Evolutionary conservation across 2,329 filamentous ascomycete genomes (phyloP).

Genomic region (Pezicula neosporulosa): DNA sequence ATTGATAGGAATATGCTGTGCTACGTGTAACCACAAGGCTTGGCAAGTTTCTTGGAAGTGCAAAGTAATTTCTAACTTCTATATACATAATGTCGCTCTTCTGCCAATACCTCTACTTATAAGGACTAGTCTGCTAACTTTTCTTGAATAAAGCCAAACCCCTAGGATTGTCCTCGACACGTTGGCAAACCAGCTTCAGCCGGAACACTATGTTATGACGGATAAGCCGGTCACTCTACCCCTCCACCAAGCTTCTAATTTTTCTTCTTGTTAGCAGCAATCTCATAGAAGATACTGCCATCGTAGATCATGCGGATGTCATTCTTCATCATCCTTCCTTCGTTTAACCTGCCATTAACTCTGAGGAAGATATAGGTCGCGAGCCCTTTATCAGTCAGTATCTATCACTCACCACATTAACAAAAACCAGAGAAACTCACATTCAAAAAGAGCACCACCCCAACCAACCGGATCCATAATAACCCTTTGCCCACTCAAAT

Average conservation of each 20-base stretch:
- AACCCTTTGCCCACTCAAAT: conserved; percentile 37
- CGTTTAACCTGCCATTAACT: conserved; percentile 52
- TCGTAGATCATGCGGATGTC: conserved; percentile 50
- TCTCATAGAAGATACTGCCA: conserved; percentile 46
- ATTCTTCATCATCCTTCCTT: conserved; percentile 54
- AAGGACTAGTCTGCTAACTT: too few species aligned
- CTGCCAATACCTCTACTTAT: too few species aligned
- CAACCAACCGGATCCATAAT: conserved; percentile 40
- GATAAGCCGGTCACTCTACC: too few species aligned
- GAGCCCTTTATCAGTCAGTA: conserved; percentile 28
- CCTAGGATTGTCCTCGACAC: too few species aligned
- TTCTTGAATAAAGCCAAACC: too few species aligned
- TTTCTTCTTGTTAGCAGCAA: conserved; percentile 27
- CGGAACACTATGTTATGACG: too few species aligned
- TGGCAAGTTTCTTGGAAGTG: too few species aligned
- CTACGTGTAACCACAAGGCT: too few species aligned
- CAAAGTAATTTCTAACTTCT: too few species aligned
- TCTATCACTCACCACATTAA: not conserved
- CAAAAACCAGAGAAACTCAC: conserved; percentile 23
- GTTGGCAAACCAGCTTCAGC: too few species aligned
- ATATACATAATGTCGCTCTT: too few species aligned
- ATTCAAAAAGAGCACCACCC: conserved; percentile 24
- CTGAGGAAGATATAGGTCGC: conserved; percentile 50
- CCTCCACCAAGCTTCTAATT: not conserved
- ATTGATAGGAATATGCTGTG: too few species aligned